Evolutionary conservation across 2,329 filamentous ascomycete genomes (phyloP).

Genomic region (Achaetomium macrosporum): DNA sequence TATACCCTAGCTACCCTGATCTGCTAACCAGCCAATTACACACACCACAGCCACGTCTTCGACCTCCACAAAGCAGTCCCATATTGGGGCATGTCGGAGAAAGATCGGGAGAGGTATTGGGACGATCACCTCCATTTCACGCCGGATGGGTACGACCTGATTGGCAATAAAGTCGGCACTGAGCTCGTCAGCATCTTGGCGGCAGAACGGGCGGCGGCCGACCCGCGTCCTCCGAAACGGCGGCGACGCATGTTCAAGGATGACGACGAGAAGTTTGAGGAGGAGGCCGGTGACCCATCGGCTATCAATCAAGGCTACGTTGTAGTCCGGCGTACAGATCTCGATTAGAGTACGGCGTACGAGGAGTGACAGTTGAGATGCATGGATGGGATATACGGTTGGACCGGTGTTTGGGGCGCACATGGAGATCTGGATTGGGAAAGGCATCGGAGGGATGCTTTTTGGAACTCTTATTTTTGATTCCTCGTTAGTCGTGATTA

Average conservation of each 20-base stretch:
- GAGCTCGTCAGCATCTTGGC: constrained; percentile 43
- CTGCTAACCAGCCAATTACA: constrained; percentile 14
- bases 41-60: constrained; percentile 43
- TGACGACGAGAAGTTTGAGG: constrained; percentile 41
- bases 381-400: background rate
- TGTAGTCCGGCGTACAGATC: constrained; percentile 46
- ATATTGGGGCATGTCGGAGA: constrained; percentile 43
- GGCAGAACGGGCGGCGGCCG: constrained; percentile 15
- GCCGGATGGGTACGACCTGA: constrained; percentile 53
- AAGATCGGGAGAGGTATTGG: constrained; percentile 48
- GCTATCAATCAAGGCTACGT: constrained; percentile 48
- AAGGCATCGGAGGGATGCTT: background rate
- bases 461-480: background rate
- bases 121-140: constrained; percentile 57
- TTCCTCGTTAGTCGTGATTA: constrained; percentile 7
- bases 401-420: constrained; percentile 6
- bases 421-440: background rate
- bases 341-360: constrained; percentile 35
- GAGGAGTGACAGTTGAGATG: background rate
- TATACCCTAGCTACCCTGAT: too few relatives aligned
- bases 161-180: constrained; percentile 53
- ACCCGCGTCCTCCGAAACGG: constrained; percentile 21
- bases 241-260: constrained; percentile 29
- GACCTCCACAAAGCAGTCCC: constrained; percentile 52
- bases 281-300: constrained; percentile 44